These are phyloP conservation scores for Macroventuria anomochaeta DNA, from an alignment of 2,329 filamentous ascomycete genomes.

Conservation along the genomic window DNA sequence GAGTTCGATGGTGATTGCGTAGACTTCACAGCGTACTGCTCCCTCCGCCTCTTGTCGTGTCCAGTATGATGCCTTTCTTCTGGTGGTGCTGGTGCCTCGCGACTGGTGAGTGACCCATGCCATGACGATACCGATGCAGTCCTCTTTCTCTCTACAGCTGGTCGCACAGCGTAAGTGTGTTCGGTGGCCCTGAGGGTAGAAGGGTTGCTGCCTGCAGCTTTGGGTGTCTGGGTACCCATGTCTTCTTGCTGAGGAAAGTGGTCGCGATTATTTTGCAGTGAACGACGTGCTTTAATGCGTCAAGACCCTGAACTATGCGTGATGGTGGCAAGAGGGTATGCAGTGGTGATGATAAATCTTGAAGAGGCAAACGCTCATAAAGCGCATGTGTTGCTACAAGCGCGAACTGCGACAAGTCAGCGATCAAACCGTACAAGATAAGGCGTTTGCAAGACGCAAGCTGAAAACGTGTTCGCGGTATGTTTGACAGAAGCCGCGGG, in stretches of 20 bases:
- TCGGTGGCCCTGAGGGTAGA: slow-evolving; percentile 30
- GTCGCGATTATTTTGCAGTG: slow-evolving; percentile 30
- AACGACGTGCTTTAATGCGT: slow-evolving; percentile 36
- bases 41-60: slow-evolving; percentile 18
- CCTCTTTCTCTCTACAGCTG: slow-evolving; percentile 24
- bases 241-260: slow-evolving; percentile 29
- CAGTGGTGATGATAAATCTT: slow-evolving; percentile 34
- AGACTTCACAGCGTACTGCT: slow-evolving; percentile 17
- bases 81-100: slow-evolving; percentile 26
- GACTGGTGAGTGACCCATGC: slow-evolving; percentile 26
- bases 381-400: slow-evolving; percentile 36
- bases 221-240: slow-evolving; percentile 43
- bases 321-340: slow-evolving; percentile 23
- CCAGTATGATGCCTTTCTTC: slow-evolving; percentile 28
- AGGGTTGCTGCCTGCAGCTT: slow-evolving; percentile 37
- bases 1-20: slow-evolving; percentile 15
- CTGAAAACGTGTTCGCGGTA: slow-evolving; percentile 46
- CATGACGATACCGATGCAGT: slow-evolving; percentile 32
- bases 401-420: slow-evolving; percentile 47
- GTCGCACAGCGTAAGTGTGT: slow-evolving; percentile 23
- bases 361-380: slow-evolving; percentile 36
- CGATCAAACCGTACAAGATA: slow-evolving; percentile 48
- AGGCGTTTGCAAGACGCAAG: slow-evolving; percentile 50
- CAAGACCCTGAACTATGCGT: slow-evolving; percentile 21
- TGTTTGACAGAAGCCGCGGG: slow-evolving; percentile 45